Percentiles rank a stretch among this genome's conserved stretches.
Conservation (phyloP, 441 rosid genomes). For the Omphalea diandra region DNA sequence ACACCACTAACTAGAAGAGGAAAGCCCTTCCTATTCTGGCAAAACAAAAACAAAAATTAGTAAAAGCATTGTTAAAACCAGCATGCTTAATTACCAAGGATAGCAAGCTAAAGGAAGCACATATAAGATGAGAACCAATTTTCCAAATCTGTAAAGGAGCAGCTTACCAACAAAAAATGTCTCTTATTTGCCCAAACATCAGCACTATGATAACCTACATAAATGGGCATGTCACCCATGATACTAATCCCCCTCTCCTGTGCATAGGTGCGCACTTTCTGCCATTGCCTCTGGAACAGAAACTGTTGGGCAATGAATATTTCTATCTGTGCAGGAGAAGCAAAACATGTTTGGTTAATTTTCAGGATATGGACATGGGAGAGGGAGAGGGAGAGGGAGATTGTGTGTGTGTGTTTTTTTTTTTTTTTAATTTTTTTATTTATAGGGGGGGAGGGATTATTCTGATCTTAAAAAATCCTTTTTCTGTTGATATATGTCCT, state of each 20-base stretch:
- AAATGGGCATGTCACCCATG: slow-evolving; percentile 99
- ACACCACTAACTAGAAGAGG: slow-evolving; percentile 90
- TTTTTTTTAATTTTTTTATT: too few species aligned
- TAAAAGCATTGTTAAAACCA: not conserved
- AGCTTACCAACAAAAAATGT: slow-evolving; percentile 75
- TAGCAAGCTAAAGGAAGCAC: slow-evolving; percentile 15
- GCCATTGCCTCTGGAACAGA: slow-evolving; percentile 97
- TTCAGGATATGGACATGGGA: slow-evolving; percentile 6
- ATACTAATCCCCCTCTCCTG: slow-evolving; percentile 64
- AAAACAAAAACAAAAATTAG: slow-evolving; percentile 24
- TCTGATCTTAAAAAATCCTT: slow-evolving; percentile 70
- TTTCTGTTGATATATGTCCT: slow-evolving; percentile 68
- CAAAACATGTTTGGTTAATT: slow-evolving; percentile 23
- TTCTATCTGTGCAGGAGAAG: slow-evolving; percentile 57
- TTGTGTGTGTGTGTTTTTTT: too few species aligned
- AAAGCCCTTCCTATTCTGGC: slow-evolving; percentile 77
- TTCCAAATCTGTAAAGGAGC: slow-evolving; percentile 10
- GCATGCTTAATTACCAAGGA: slow-evolving; percentile 6
- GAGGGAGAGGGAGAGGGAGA: too few species aligned
- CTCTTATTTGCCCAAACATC: slow-evolving; percentile 98
- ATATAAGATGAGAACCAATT: slow-evolving; percentile 14
- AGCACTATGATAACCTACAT: slow-evolving; percentile 95
- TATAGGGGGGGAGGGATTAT: not conserved
- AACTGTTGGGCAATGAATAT: slow-evolving; percentile 89
- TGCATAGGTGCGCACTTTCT: slow-evolving; percentile 75